Conservation (phyloP, 2,329 filamentous ascomycete genomes). For the Curvularia eragrostidis region DNA sequence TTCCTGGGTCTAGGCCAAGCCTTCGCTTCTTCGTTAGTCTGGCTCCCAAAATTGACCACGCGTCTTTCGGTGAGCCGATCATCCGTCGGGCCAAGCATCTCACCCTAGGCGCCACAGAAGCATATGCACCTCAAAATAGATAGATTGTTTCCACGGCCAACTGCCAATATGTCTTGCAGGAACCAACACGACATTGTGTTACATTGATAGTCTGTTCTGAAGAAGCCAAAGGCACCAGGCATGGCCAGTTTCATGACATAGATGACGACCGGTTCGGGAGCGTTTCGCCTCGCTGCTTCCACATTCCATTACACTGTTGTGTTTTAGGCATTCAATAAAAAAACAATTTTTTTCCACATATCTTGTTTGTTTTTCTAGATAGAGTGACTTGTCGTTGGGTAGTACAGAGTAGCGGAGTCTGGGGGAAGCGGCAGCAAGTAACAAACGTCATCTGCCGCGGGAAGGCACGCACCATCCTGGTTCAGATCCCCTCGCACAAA, state of each 20-base stretch:
- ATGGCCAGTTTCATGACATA: neutral
- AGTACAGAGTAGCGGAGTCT: neutral
- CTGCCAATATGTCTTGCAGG: neutral
- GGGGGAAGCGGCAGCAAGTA: constrained; percentile 6
- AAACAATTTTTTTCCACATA: neutral
- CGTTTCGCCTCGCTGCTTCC: neutral
- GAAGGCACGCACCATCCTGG: constrained; percentile 16
- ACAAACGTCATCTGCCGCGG: constrained; percentile 8
- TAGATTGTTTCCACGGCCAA: neutral
- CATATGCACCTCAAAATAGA: neutral
- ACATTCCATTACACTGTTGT: neutral
- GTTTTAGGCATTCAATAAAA: neutral
- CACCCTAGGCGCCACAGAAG: neutral
- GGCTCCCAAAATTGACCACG: neutral
- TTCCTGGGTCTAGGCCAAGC: constrained; percentile 3
- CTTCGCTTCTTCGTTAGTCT: neutral
- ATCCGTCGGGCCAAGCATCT: neutral
- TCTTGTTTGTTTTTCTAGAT: neutral
- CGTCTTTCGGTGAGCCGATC: neutral
- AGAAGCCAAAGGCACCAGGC: neutral
- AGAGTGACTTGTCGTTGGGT: neutral
- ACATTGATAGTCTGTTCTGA: neutral
- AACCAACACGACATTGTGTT: neutral
- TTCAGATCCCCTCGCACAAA: constrained; percentile 14
- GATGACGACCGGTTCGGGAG: neutral